Conservation (phyloP, 148 eudicot genomes). For the Spergularia marina region DNA sequence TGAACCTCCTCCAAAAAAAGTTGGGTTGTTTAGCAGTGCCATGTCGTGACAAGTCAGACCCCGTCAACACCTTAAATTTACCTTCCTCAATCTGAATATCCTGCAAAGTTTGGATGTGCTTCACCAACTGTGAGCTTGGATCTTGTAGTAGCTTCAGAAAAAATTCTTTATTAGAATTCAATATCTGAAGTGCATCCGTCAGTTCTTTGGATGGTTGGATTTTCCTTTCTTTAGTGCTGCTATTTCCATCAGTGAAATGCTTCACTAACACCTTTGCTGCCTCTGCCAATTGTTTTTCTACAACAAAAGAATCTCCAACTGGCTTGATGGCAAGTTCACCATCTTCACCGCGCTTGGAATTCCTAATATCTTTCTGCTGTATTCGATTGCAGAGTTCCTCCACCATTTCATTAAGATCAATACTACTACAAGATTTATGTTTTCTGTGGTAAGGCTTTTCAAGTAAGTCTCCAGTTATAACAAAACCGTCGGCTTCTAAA, state of each 20-base stretch:
- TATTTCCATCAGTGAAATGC: conserved; percentile 39
- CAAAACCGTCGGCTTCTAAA: conserved; percentile 35
- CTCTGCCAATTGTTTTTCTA: conserved; percentile 53
- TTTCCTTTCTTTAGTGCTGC: conserved; percentile 28
- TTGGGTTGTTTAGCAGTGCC: conserved; percentile 41
- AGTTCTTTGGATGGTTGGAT: conserved; percentile 41
- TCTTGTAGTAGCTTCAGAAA: conserved; percentile 53
- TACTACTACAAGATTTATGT: conserved; percentile 40
- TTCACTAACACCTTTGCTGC: conserved; percentile 67
- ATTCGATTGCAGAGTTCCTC: conserved; percentile 52
- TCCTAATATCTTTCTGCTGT: conserved; percentile 32
- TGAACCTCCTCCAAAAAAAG: conserved; percentile 71
- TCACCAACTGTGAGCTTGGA: conserved; percentile 44
- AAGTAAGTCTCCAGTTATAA: conserved; percentile 27
- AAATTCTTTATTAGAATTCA: conserved; percentile 53
- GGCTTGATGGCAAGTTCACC: conserved; percentile 24
- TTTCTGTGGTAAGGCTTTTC: conserved; percentile 34
- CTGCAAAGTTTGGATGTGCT: conserved; percentile 35
- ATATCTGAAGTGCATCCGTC: conserved; percentile 43
- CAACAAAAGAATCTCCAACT: conserved; percentile 25
- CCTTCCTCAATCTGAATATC: conserved; percentile 38
- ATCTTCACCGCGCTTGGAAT: conserved; percentile 25
- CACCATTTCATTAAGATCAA: conserved; percentile 48
- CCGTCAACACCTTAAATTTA: conserved; percentile 32
- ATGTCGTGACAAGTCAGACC: conserved; percentile 32